Percentiles rank a stretch among this genome's conserved stretches.
Evolutionary conservation across 805 yeast species (phyloP).

Genomic region (Ogataea pilisensis): DNA sequence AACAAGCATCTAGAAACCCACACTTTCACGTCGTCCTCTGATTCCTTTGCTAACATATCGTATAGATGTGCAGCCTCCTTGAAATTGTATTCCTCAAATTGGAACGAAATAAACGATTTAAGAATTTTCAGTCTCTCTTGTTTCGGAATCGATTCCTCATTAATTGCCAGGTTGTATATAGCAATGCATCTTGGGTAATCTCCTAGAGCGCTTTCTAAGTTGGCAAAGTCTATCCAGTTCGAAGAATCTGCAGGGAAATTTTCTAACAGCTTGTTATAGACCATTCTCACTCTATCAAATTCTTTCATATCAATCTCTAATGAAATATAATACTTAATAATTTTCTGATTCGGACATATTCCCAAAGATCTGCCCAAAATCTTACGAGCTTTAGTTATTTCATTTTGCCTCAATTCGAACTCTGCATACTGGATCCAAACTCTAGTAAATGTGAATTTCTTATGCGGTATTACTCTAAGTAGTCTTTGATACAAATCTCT

Average conservation of each 20-base stretch:
- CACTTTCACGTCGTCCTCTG: slow-evolving; percentile 32
- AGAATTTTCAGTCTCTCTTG: slow-evolving; percentile 8
- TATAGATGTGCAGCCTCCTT: slow-evolving; percentile 50
- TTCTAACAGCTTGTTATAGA: slow-evolving; percentile 67
- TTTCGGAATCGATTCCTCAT: slow-evolving; percentile 14
- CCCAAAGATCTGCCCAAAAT: slow-evolving; percentile 74
- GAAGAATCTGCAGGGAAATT: slow-evolving; percentile 35
- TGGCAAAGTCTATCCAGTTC: slow-evolving; percentile 63
- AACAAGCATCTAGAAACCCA: slow-evolving; percentile 72
- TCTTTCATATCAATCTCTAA: slow-evolving; percentile 69
- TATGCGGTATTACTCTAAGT: slow-evolving; percentile 51
- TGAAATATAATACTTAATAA: slow-evolving; percentile 61
- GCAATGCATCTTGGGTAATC: slow-evolving; percentile 68
- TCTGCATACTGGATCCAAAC: slow-evolving; percentile 70
- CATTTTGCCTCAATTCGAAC: slow-evolving; percentile 64
- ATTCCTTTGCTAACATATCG: slow-evolving; percentile 33
- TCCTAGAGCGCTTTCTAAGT: slow-evolving; percentile 61
- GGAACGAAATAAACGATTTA: slow-evolving; percentile 47
- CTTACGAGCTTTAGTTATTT: slow-evolving; percentile 54
- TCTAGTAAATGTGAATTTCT: slow-evolving; percentile 60
- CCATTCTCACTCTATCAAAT: slow-evolving; percentile 71
- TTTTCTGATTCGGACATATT: slow-evolving; percentile 50
- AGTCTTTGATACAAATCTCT: slow-evolving; percentile 49
- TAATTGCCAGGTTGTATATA: slow-evolving; percentile 50
- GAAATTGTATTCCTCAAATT: slow-evolving; percentile 56